Evolutionary conservation across 2,329 filamentous ascomycete species (phyloP).

Genomic region (Fusarium secorum): DNA sequence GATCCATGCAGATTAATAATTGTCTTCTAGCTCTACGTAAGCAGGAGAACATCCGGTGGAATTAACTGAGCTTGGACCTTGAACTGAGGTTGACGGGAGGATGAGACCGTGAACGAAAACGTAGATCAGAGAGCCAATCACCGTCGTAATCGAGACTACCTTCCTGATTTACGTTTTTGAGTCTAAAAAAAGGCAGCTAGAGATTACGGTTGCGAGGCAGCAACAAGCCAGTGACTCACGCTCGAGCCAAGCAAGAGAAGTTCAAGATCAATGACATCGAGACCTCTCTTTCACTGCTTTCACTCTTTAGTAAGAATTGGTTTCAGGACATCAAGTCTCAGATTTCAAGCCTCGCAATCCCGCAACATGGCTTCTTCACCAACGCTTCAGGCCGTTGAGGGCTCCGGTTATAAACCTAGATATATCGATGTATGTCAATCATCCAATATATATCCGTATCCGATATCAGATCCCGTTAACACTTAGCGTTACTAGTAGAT

Average conservation of each 20-base stretch:
- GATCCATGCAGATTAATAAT: constrained; percentile 38
- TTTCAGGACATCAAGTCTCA: constrained; percentile 4
- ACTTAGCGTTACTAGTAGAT: constrained; percentile 59
- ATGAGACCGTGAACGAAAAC: constrained; percentile 25
- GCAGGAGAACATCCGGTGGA: constrained; percentile 5
- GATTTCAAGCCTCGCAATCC: constrained; percentile 12
- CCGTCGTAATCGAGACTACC: background rate
- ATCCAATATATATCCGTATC: background rate
- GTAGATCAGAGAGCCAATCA: constrained; percentile 33
- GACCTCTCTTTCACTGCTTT: constrained; percentile 26
- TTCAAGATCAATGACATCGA: constrained; percentile 35
- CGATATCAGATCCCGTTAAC: constrained; percentile 25
- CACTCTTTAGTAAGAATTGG: constrained; percentile 1
- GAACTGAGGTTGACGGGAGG: constrained; percentile 32
- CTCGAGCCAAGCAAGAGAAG: background rate
- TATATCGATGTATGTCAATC: constrained; percentile 66
- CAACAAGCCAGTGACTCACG: constrained; percentile 27
- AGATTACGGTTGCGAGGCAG: constrained; percentile 22
- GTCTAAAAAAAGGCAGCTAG: constrained; percentile 6
- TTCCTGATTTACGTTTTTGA: background rate
- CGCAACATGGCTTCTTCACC: constrained; percentile 43
- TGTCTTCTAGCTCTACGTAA: constrained; percentile 28
- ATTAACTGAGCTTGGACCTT: constrained; percentile 18
- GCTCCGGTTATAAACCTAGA: constrained; percentile 52
- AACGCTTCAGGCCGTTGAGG: constrained; percentile 21